phyloP scores from a whole-genome alignment of 2,329 filamentous ascomycete genomes.

The Talaromyces sp. region DNA sequence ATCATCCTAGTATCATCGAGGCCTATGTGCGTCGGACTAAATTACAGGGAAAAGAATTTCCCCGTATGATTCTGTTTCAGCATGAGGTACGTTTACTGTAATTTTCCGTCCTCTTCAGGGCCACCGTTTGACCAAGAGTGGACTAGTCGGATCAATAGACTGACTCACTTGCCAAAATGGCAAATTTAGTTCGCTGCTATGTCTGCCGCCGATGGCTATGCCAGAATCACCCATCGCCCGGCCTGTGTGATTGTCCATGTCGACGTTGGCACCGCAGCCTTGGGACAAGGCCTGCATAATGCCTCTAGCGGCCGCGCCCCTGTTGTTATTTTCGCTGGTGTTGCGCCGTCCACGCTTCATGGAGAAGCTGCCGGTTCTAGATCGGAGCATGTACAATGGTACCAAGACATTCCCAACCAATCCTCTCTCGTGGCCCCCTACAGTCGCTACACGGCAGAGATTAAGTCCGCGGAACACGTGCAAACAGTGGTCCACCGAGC shows the following conservation, averaged over 20 bases:
- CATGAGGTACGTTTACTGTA: constrained; percentile 19
- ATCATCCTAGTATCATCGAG: constrained; percentile 23
- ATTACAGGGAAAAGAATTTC: constrained; percentile 18
- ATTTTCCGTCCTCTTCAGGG: background rate
- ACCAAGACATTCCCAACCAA: constrained; percentile 76
- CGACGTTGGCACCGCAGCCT: constrained; percentile 72
- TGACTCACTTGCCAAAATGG: constrained; percentile 2
- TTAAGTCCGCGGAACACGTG: constrained; percentile 76
- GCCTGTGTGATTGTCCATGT: constrained; percentile 69
- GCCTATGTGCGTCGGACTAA: constrained; percentile 21
- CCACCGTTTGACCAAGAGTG: background rate
- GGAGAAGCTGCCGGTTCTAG: constrained; percentile 69
- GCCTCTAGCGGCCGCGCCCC: constrained; percentile 68
- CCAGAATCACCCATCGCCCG: constrained; percentile 20
- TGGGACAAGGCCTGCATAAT: constrained; percentile 76
- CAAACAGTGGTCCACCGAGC: constrained; percentile 84
- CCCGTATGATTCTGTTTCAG: constrained; percentile 22
- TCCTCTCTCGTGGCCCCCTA: constrained; percentile 76
- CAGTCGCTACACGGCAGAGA: constrained; percentile 75
- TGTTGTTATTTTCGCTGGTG: constrained; percentile 70
- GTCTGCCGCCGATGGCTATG: constrained; percentile 22
- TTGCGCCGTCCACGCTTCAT: constrained; percentile 70
- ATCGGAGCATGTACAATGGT: constrained; percentile 80
- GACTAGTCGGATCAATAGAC: background rate
- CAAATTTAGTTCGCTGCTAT: constrained; percentile 21